These are phyloP conservation scores for Phlegmacium glaucopus DNA, from an alignment of 768 basidiomycete species.

Conservation along the genomic window DNA sequence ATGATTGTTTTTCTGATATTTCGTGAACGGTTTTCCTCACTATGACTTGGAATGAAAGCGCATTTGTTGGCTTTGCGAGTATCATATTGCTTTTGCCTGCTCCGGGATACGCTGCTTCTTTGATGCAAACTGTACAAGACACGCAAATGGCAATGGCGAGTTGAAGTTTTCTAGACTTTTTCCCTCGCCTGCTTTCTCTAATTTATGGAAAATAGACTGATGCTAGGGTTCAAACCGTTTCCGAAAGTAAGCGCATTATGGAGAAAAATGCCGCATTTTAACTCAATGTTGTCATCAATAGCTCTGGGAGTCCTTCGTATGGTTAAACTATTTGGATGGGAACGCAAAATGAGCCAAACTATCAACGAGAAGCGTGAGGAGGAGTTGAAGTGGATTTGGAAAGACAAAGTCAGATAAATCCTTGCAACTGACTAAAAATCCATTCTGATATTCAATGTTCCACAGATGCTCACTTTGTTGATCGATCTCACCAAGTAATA, in stretches of 20 bases:
- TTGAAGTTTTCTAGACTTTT: constrained; percentile 2
- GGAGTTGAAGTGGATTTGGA: constrained; percentile 58
- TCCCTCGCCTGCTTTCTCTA: constrained; percentile 2
- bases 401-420: constrained; percentile 25
- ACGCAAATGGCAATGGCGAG: constrained; percentile 40
- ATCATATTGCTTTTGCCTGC: constrained; percentile 53
- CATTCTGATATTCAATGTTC: background rate
- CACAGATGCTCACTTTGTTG: constrained; percentile 16
- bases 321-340: constrained; percentile 74
- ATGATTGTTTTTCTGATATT: background rate
- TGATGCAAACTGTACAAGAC: constrained; percentile 45
- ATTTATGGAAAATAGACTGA: constrained; percentile 40
- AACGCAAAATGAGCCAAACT: constrained; percentile 51
- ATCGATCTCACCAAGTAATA: constrained; percentile 46
- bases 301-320: constrained; percentile 62
- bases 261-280: constrained; percentile 1
- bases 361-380: constrained; percentile 58
- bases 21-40: background rate
- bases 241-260: constrained; percentile 42
- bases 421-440: background rate
- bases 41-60: constrained; percentile 4
- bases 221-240: constrained; percentile 56
- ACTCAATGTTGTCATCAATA: constrained; percentile 14
- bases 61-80: constrained; percentile 41
- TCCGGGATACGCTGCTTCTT: constrained; percentile 49